Evolutionary conservation across 2,329 filamentous ascomycete genomes (phyloP).

Genomic region (Chaetomium globosum): DNA sequence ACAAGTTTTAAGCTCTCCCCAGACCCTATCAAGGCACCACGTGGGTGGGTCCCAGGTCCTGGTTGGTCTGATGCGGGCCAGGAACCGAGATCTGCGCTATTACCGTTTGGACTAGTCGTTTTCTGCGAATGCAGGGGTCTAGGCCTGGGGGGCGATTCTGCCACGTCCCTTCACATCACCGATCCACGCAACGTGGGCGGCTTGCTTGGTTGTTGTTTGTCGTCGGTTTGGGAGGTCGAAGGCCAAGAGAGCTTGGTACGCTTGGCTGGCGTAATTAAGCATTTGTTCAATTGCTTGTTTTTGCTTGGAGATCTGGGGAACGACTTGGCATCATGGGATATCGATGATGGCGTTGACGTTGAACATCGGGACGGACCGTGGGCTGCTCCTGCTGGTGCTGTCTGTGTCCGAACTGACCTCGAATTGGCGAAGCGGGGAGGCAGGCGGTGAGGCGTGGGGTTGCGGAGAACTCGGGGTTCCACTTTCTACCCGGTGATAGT

Average conservation of each 20-base stretch:
- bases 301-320: conserved; percentile 1
- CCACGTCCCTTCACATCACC: neutral
- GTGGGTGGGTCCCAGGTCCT: conserved; percentile 15
- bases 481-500: neutral
- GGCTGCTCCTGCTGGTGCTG: neutral
- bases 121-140: neutral
- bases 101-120: neutral
- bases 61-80: conserved; percentile 16
- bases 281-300: conserved; percentile 13
- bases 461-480: conserved; percentile 8
- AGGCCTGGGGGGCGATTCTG: neutral
- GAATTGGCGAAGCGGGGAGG: conserved; percentile 4
- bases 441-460: conserved; percentile 1
- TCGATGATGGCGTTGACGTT: neutral
- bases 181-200: conserved; percentile 1
- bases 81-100: conserved; percentile 17
- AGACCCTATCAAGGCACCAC: conserved; percentile 24
- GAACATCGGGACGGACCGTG: neutral
- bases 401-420: neutral
- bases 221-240: neutral
- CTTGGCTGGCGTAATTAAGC: neutral
- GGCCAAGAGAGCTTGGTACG: conserved; percentile 9
- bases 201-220: conserved; percentile 3
- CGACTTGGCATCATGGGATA: conserved; percentile 6
- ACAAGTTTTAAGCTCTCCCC: conserved; percentile 3